Percentiles rank a stretch among this genome's conserved stretches.
These are phyloP conservation scores for Pleurostoma richardsiae DNA, from an alignment of 2,329 filamentous ascomycete genomes.

Conservation along the genomic window DNA sequence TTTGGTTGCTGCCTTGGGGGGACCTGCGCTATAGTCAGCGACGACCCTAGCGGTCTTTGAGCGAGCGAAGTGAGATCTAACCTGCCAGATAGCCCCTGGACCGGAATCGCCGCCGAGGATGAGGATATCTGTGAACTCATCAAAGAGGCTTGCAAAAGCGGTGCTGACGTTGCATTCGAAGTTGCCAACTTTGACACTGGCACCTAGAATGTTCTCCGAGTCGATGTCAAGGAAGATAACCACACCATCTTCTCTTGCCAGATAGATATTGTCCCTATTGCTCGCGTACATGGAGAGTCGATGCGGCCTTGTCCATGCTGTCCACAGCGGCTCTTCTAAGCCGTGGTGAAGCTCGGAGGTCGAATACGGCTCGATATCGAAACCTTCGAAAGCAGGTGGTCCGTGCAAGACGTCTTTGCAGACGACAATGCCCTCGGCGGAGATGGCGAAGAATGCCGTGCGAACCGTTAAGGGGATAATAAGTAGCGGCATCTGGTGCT, in stretches of 20 bases:
- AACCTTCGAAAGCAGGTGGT: conserved; percentile 39
- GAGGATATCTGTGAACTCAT: conserved; percentile 68
- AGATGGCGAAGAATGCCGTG: conserved; percentile 67
- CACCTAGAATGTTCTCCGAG: conserved; percentile 47
- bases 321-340: conserved; percentile 60
- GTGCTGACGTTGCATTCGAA: conserved; percentile 72
- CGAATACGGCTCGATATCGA: conserved; percentile 33
- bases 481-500: conserved; percentile 58
- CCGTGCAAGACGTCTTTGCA: conserved; percentile 50
- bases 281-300: conserved; percentile 59
- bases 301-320: conserved; percentile 75
- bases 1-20: conserved; percentile 48
- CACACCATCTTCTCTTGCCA: conserved; percentile 83
- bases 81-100: conserved; percentile 70
- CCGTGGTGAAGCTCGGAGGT: conserved; percentile 43
- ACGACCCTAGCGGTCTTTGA: background rate
- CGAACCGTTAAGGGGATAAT: conserved; percentile 67
- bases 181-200: conserved; percentile 55
- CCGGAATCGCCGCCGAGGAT: conserved; percentile 75
- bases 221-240: conserved; percentile 69
- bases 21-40: conserved; percentile 29
- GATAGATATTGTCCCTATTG: conserved; percentile 72
- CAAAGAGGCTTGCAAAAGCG: conserved; percentile 74
- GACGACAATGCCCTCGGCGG: conserved; percentile 51
- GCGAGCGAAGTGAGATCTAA: conserved; percentile 27